Evolutionary conservation across 2,329 filamentous ascomycete genomes (phyloP), one percentile per base, ranked within the genome.

Genomic region (Aspergillus ochraceoroseus): DNA sequence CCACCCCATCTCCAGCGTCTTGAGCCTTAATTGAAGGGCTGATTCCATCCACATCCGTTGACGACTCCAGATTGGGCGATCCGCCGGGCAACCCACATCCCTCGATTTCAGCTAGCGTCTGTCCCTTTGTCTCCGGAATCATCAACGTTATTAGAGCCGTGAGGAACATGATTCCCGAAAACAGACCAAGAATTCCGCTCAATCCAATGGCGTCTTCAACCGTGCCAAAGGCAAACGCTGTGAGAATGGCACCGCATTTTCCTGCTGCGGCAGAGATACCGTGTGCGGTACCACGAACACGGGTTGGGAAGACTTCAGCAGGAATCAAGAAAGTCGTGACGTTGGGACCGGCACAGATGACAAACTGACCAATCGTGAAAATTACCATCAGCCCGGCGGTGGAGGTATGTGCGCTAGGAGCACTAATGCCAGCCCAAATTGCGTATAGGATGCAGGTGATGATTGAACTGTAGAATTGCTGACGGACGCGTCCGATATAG

Each of bases 271-370:
- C 90, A n/a, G 85, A 87, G 70, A 95, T 87, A 35, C 90, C 89
- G 73, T 95, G 89, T 37, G 89, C 90, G 12, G 86, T 88, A 51
- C 89, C 89, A 55, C 89, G 88, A 53, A 95, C 81, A 7, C 88
- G 85, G 0, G 89, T 94, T 9, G 90, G 89, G 75, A 86, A 95
- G 12, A 95, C 87, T 65, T 95, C 89, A 31, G 87, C 90, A 23
- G 89, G 89, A 22, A 94, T 85, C 52, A 95, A 79, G 83, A 95
- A 95, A 49, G 89, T 94, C 56, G 95, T 87, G 31, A 80, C 83
- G 76, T 95, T 95, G 66, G 89, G 89, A 7, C 89, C 89, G 59
- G 25, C 25, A 17, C 25, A 28, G 14, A 37, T 27, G 23, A 37
- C 23, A n/a, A 37, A 26, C 15, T 37, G 34, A 2, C 14, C 28